phyloP scores from a whole-genome alignment of 495 filamentous ascomycete species.

The Amphirosellinia nigrospora region DNA sequence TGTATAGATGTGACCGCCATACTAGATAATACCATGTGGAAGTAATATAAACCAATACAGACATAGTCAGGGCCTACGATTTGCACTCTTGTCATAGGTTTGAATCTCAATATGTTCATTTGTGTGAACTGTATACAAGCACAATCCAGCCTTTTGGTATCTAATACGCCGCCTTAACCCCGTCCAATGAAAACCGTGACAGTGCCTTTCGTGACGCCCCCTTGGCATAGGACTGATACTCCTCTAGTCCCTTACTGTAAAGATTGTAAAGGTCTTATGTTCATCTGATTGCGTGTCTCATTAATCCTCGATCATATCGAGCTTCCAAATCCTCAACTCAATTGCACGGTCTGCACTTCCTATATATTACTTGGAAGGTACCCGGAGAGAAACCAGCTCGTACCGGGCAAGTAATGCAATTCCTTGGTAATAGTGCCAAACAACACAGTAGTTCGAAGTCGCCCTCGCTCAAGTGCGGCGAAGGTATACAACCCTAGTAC shows the following conservation, averaged over 20 bases:
- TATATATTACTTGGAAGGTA: not conserved
- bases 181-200: not conserved
- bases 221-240: not conserved
- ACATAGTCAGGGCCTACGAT: not conserved
- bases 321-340: not conserved
- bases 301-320: not conserved
- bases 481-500: not conserved
- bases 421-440: not conserved
- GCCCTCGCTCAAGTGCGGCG: not conserved
- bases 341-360: not conserved
- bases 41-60: not conserved
- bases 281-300: not conserved
- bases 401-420: not conserved
- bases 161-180: not conserved
- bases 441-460: not conserved
- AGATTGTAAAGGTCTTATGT: not conserved
- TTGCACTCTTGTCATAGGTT: no score
- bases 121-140: not conserved
- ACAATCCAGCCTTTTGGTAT: not conserved
- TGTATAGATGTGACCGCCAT: conserved; percentile 17
- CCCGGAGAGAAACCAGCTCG: not conserved
- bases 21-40: conserved; percentile 12
- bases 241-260: not conserved
- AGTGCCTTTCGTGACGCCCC: conserved; percentile 1
- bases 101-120: not conserved